Evolutionary conservation across 768 basidiomycete species (phyloP), one percentile per base, ranked within the genome.

Genomic region (Podaxis pistillaris): DNA sequence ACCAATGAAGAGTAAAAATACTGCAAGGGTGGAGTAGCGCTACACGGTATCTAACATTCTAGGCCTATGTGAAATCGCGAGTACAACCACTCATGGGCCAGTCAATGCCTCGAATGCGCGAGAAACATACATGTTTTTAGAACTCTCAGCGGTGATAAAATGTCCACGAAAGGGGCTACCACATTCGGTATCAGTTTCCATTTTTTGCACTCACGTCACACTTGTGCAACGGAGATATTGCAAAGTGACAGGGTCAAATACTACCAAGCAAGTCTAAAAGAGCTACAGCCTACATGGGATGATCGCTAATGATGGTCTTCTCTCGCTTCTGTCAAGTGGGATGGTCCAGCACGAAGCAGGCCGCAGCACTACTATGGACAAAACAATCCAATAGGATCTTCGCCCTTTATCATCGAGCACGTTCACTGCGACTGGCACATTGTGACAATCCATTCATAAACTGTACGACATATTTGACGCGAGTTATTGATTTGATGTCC

Each of bases 171-270:
- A 40, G 17, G 19, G 33, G 15, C 13, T 50, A 9, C 49, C 24
- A 30, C 9, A 28, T n/a, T 26, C 51, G 44, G 38, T 41, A 26
- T 33, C 6, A 11, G 24, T 28, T 50, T 17, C 38, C 50, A 37
- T 24, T 50, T 22, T 15, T 12, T 24, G 49, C 22, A 51, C 36
- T 12, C 33, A 58, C 57, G 57, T 58, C 46, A 24, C n/a, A 17
- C 19, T 41, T 38, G n/a, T 46, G 44, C 24, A 37, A 55, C 17
- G 2, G 17, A 19, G 54, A 22, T 50, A 50, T 33, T 33, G 33
- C 33, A 15, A 55, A 4, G 47, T 60, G 58, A 52, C 50, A 60
- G 49, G 50, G 51, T 58, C 57, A 58, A 58, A 49, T 33, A 33
- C 6, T 49, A 9, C 30, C 3, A 49, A 17, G 11, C n/a, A 36